Base-by-base conservation (phyloP, 352 stramenopile species). In the Phytophthora hybrid region DNA sequence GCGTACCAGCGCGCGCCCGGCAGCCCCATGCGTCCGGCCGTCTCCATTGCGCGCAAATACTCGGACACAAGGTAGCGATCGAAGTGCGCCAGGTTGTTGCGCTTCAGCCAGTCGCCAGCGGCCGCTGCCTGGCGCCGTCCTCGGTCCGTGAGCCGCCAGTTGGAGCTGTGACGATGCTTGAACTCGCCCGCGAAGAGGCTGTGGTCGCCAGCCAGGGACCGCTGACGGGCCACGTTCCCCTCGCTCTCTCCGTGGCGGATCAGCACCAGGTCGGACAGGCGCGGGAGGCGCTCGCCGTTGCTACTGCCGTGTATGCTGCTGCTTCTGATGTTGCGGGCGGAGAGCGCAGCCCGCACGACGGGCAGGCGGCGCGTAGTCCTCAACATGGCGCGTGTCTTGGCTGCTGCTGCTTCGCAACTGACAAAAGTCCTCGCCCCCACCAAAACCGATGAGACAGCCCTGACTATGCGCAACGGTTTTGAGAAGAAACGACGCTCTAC, bases 211-310 rank as follows among this genome's bases (percentile, higher is more conserved):
- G 87, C 78, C 32, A 95, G 73, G n/a, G 90, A 96, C 10, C 88
- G 80, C 63, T 95, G 87, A 51, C 90, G 86, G 55, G 91, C 91
- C 59, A 97, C 84, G 66, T 97, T 97, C 52, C 91, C 91, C 73
- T 97, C 91, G 71, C 88, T 96, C 79, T 97, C 89, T 59, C 91
- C 91, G 65, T 97, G 91, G 41, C 91, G 90, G 54, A 97, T 94
- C n/a, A 97, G 85, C 60, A 97, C 88, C 52, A 97, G 76, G 65
- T 97, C 90, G 1, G 82, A 80, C 16, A 97, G 81, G 3, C 90
- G 87, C 18, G 86, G 87, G 32, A 85, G 79, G 37, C 75, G 71
- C 23, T 77, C 74, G 59, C 68, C 63, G 49, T 71, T 72, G 49
- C 34, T 63, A 31, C 49, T 68, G 5, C 55, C 69, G 16, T 26